These are phyloP conservation scores for Phytophthora megakarya DNA, from an alignment of 352 stramenopile genomes.

Conservation along the genomic window DNA sequence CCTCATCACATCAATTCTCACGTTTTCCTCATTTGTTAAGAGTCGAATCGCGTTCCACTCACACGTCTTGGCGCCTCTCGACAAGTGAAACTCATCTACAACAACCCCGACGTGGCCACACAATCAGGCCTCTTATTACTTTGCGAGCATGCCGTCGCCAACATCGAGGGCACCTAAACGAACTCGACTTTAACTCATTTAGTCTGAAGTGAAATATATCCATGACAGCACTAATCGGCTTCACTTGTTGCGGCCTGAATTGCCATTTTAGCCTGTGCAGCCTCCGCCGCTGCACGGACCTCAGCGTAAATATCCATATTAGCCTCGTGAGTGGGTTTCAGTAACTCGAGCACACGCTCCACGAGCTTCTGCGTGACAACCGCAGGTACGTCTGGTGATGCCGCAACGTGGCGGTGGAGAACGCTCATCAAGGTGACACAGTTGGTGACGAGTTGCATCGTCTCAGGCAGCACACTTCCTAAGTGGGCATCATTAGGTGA, in stretches of 20 bases:
- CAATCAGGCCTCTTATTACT: conserved; percentile 49
- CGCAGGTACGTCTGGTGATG: conserved; percentile 39
- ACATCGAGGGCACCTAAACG: conserved; percentile 62
- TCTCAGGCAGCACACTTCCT: conserved; percentile 38
- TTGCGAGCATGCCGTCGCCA: conserved; percentile 57
- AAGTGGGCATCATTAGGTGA: conserved; percentile 5
- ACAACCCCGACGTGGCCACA: conserved; percentile 37
- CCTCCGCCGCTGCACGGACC: conserved; percentile 40
- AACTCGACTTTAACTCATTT: not conserved
- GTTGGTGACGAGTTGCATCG: conserved; percentile 53
- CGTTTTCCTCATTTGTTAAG: conserved; percentile 21
- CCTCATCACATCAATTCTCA: not conserved
- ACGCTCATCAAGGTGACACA: conserved; percentile 67
- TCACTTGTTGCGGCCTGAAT: conserved; percentile 15
- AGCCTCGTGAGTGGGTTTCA: conserved; percentile 51
- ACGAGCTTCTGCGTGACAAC: conserved; percentile 67
- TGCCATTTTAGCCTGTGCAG: conserved; percentile 39
- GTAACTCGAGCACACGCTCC: conserved; percentile 62
- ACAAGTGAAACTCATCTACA: conserved; percentile 65
- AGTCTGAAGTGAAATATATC: no score
- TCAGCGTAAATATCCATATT: conserved; percentile 77
- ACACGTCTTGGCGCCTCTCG: conserved; percentile 59
- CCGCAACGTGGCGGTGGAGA: conserved; percentile 33
- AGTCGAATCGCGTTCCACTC: conserved; percentile 54
- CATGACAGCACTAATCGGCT: conserved; percentile 18